These are phyloP conservation scores for Colletotrichum spaethianum DNA, from an alignment of 2,329 filamentous ascomycete genomes.

Conservation along the genomic window DNA sequence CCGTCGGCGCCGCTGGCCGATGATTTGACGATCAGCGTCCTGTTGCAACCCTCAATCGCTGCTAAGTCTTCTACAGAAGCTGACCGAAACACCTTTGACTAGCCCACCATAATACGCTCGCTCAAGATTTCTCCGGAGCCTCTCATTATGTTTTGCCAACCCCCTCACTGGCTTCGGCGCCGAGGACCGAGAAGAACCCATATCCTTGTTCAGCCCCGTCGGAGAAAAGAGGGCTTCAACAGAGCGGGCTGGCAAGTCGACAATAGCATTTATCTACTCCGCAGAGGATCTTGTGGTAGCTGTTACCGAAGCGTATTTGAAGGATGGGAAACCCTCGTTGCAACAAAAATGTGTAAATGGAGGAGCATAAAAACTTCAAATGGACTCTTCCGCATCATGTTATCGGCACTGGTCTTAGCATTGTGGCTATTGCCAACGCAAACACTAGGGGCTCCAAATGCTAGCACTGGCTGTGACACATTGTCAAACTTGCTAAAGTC, in stretches of 20 bases:
- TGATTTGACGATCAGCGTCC: background rate
- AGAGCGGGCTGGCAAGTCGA: background rate
- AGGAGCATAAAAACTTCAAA: no score
- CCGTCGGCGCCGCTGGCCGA: constrained; percentile 6
- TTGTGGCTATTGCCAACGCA: background rate
- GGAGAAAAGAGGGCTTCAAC: background rate
- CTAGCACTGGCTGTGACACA: background rate
- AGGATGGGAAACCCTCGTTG: background rate
- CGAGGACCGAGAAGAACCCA: constrained; percentile 1
- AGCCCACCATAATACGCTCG: background rate
- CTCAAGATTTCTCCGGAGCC: background rate
- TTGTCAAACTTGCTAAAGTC: background rate
- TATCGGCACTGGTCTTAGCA: constrained; percentile 3
- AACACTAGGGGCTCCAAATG: background rate
- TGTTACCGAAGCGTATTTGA: background rate
- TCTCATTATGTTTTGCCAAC: background rate
- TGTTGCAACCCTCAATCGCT: background rate
- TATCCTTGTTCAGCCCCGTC: background rate
- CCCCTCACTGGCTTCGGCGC: constrained; percentile 2
- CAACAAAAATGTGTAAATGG: background rate
- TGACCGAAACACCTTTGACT: background rate
- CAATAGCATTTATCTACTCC: background rate
- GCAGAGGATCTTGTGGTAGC: background rate
- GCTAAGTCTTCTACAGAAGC: background rate
- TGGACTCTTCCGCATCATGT: constrained; percentile 14